A percentile compares a stretch with the other conserved stretches of the same genome.
Evolutionary conservation across 371 early-diverging fungal species (phyloP).

Genomic region (Thermomucor indicae-seudaticae): DNA sequence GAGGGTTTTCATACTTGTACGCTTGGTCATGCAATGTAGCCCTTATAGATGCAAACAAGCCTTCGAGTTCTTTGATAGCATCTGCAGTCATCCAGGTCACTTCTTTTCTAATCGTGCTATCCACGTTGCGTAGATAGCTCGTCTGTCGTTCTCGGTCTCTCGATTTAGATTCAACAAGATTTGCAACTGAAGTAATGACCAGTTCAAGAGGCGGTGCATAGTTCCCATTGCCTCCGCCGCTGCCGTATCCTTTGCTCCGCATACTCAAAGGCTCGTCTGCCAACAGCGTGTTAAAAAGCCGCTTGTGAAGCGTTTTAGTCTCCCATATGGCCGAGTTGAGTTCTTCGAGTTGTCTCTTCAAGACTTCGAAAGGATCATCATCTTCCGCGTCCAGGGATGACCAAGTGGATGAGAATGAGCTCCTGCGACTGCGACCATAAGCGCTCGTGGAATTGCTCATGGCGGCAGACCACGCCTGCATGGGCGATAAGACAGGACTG

Average conservation of each 20-base stretch:
- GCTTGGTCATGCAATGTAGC: conserved; percentile 30
- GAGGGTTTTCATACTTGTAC: conserved; percentile 36
- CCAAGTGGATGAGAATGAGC: conserved; percentile 31
- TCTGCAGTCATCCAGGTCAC: conserved; percentile 31
- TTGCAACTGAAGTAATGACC: conserved; percentile 42
- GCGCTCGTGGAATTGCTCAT: conserved; percentile 18
- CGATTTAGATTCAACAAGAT: conserved; percentile 33
- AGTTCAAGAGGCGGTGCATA: conserved; percentile 45
- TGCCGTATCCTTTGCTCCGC: conserved; percentile 7
- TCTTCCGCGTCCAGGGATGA: conserved; percentile 35
- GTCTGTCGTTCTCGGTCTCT: conserved; percentile 48
- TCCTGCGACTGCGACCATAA: conserved; percentile 33
- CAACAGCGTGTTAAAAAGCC: conserved; percentile 35
- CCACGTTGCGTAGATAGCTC: conserved; percentile 31
- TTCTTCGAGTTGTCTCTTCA: conserved; percentile 46
- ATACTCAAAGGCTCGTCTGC: conserved; percentile 21
- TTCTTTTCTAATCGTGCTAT: conserved; percentile 37
- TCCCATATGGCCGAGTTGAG: conserved; percentile 45
- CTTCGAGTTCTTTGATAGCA: conserved; percentile 31
- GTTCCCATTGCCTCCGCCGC: conserved; percentile 3
- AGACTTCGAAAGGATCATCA: conserved; percentile 46
- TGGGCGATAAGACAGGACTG: conserved; percentile 18
- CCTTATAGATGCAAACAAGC: conserved; percentile 25
- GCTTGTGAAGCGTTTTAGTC: conserved; percentile 47
- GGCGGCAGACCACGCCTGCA: conserved; percentile 35